Evolutionary conservation across 164 flowering plant genomes (phyloP).

Genomic region (Brasenia schreberi): DNA sequence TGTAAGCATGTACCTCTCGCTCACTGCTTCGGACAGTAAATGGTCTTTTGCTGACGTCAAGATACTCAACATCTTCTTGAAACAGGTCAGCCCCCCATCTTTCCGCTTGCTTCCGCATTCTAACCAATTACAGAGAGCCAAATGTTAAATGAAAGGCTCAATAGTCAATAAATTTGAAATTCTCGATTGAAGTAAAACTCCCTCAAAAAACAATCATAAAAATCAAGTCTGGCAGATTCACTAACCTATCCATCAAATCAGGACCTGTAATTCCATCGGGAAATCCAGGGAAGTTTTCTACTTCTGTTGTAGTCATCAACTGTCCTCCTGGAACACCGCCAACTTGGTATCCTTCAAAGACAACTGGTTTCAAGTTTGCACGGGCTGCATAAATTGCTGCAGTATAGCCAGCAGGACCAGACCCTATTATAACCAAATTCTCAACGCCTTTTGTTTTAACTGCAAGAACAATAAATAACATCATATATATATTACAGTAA

Average conservation of each 20-base stretch:
- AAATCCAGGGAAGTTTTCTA: slow-evolving; percentile 95
- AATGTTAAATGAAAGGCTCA: too few relatives aligned
- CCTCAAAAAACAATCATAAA: background rate
- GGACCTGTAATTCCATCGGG: slow-evolving; percentile 98
- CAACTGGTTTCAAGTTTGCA: slow-evolving; percentile 94
- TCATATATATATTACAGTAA: background rate
- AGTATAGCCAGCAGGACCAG: slow-evolving; percentile 97
- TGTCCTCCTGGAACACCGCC: slow-evolving; percentile 98
- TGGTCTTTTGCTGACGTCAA: slow-evolving; percentile 67
- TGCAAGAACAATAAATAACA: slow-evolving; percentile 6
- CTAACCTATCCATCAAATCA: slow-evolving; percentile 91
- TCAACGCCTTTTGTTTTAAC: slow-evolving; percentile 45
- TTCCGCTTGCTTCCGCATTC: slow-evolving; percentile 90
- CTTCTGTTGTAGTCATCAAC: slow-evolving; percentile 96
- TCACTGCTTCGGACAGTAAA: slow-evolving; percentile 80
- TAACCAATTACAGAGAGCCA: slow-evolving; percentile 9
- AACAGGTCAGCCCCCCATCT: slow-evolving; percentile 91
- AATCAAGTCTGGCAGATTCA: background rate
- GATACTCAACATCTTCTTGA: slow-evolving; percentile 87
- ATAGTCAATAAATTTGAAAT: background rate
- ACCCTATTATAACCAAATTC: slow-evolving; percentile 86
- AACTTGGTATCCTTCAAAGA: slow-evolving; percentile 86
- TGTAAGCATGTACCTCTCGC: slow-evolving; percentile 48
- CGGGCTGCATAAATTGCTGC: slow-evolving; percentile 96
- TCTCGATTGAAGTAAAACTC: background rate